These are phyloP conservation scores for Tilletiaria anomala DNA, from an alignment of 1,284 basidiomycete species.

Conservation along the genomic window DNA sequence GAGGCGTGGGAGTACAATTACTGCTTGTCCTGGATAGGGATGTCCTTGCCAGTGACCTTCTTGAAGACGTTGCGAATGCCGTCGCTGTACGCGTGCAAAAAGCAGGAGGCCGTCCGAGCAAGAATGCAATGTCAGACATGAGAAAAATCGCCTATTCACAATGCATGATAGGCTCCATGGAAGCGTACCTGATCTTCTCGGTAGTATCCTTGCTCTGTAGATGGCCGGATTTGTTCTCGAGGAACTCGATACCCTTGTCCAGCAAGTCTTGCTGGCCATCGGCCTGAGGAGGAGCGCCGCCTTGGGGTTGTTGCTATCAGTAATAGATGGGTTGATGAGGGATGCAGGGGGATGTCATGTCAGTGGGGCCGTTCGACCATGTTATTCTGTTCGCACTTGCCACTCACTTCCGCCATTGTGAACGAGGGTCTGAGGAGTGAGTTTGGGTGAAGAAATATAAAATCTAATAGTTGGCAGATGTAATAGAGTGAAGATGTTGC, in stretches of 20 bases:
- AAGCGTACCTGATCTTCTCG: conserved; percentile 15
- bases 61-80: conserved; percentile 23
- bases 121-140: neutral
- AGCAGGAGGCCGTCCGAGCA: neutral
- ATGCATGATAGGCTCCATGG: neutral
- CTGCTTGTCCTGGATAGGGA: conserved; percentile 30
- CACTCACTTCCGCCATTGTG: too few species aligned
- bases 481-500: too few species aligned
- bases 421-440: too few species aligned
- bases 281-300: neutral
- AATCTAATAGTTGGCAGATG: too few species aligned
- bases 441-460: too few species aligned
- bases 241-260: conserved; percentile 18
- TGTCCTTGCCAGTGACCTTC: conserved; percentile 25
- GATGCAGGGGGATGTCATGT: too few species aligned
- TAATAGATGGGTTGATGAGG: too few species aligned
- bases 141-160: neutral
- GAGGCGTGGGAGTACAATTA: too few species aligned
- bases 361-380: too few species aligned
- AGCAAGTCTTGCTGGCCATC: conserved; percentile 19
- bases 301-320: neutral
- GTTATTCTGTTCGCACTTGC: too few species aligned
- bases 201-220: conserved; percentile 7
- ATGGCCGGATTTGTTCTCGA: conserved; percentile 8
- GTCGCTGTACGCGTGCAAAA: conserved; percentile 1